Conservation (phyloP, 139 green algal species). For the Marvania coccoides region DNA sequence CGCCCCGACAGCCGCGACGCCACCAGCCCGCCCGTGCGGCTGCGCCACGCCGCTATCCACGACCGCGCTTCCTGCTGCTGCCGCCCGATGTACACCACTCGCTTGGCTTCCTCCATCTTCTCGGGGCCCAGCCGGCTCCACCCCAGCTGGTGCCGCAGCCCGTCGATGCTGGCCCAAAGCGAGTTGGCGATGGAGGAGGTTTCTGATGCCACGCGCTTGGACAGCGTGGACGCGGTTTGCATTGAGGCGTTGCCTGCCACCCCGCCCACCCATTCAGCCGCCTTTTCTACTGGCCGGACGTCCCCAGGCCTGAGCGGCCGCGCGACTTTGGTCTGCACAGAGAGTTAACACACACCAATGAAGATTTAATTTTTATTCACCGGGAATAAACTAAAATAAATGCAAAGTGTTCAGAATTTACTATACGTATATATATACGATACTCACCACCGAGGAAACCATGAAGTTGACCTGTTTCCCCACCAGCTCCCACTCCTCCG, state of each 20-base stretch:
- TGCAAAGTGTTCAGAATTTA: too few relatives aligned
- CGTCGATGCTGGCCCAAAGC: background rate
- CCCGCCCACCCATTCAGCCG: too few relatives aligned
- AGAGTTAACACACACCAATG: too few relatives aligned
- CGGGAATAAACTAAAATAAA: too few relatives aligned
- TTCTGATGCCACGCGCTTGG: background rate
- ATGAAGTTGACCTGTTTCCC: slow-evolving; percentile 29
- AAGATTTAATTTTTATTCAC: too few relatives aligned
- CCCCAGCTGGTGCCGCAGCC: background rate
- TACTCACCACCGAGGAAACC: background rate
- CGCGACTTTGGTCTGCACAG: too few relatives aligned
- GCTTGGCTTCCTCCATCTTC: background rate
- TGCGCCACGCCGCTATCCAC: slow-evolving; percentile 8
- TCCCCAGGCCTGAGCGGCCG: too few relatives aligned
- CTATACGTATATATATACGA: too few relatives aligned
- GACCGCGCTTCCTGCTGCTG: slow-evolving; percentile 3
- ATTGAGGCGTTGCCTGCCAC: too few relatives aligned
- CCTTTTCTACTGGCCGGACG: too few relatives aligned
- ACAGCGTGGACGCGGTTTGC: background rate
- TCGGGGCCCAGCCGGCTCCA: background rate
- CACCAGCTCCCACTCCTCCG: slow-evolving; percentile 28
- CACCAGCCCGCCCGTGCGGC: background rate
- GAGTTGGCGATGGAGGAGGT: background rate
- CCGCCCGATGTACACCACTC: background rate
- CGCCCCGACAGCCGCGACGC: background rate